Percentiles rank a stretch among this genome's conserved stretches.
Conservation (phyloP, 2,329 filamentous ascomycete genomes). For the Leptographium procerum region DNA sequence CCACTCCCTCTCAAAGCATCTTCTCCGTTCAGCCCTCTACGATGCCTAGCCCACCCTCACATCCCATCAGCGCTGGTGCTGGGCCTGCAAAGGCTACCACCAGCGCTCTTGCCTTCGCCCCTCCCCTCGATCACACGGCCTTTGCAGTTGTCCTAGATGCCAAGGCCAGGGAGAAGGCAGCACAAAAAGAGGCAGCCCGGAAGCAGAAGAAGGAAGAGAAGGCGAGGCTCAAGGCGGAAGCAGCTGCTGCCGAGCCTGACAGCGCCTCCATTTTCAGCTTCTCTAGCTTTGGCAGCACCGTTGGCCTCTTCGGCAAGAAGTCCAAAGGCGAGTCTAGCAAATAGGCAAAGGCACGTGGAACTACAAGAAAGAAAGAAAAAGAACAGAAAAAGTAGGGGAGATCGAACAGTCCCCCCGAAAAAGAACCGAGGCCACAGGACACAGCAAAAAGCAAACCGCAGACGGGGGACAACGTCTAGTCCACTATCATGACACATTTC, state of each 20-base stretch:
- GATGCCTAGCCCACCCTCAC: neutral
- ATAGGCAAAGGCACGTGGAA: neutral
- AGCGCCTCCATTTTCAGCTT: slow-evolving; percentile 16
- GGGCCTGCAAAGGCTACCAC: neutral
- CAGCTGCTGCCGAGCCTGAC: slow-evolving; percentile 9
- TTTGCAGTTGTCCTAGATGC: slow-evolving; percentile 2
- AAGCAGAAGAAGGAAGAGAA: neutral
- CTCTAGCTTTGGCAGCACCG: slow-evolving; percentile 14
- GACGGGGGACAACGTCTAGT: too few relatives aligned
- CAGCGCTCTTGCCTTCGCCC: slow-evolving; percentile 5
- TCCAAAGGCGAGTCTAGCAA: slow-evolving; percentile 11
- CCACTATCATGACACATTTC: too few relatives aligned
- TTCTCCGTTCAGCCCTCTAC: neutral
- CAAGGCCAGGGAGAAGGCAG: neutral
- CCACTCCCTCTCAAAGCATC: neutral
- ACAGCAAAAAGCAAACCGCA: too few relatives aligned
- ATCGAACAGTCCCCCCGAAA: neutral
- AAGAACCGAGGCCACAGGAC: too few relatives aligned
- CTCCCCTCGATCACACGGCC: slow-evolving; percentile 3
- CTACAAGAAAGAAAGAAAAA: neutral
- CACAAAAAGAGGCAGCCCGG: neutral
- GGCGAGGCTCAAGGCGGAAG: neutral
- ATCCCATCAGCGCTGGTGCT: neutral
- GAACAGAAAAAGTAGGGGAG: neutral
- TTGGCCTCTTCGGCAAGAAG: slow-evolving; percentile 9